Conservation (phyloP, 2,329 filamentous ascomycete species). For the Eurotiales sp. region DNA sequence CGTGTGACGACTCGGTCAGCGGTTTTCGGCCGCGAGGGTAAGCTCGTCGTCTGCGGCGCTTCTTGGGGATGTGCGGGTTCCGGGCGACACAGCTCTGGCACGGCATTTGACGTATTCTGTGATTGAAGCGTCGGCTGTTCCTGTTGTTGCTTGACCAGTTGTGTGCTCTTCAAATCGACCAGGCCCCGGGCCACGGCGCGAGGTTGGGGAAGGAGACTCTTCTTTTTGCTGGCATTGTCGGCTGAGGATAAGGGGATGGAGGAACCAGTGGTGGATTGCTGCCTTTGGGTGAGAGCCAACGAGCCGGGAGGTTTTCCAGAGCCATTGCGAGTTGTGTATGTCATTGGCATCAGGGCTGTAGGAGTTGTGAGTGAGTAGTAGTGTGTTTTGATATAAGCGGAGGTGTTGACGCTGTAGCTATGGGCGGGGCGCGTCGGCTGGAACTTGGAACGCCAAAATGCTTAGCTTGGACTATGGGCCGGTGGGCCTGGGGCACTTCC, state of each 20-base stretch:
- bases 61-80: neutral
- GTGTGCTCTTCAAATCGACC: constrained; percentile 16
- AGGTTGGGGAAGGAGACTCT: constrained; percentile 31
- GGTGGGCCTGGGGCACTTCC: too few species aligned
- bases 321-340: constrained; percentile 15
- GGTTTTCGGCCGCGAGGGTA: neutral
- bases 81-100: neutral
- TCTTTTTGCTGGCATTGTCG: constrained; percentile 23
- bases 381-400: too few species aligned
- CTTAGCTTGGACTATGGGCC: too few species aligned
- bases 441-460: too few species aligned
- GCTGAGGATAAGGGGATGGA: constrained; percentile 11
- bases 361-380: too few species aligned
- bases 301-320: constrained; percentile 14
- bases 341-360: constrained; percentile 16
- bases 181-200: constrained; percentile 19
- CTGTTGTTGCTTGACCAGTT: neutral
- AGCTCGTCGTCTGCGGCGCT: neutral
- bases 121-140: neutral
- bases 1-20: neutral
- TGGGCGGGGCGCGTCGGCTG: too few species aligned
- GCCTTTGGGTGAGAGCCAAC: constrained; percentile 11
- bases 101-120: neutral
- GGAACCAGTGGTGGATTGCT: constrained; percentile 17
- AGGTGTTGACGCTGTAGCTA: neutral